phyloP scores from a whole-genome alignment of 805 yeast species.

The Wickerhamiella occidentalis region DNA sequence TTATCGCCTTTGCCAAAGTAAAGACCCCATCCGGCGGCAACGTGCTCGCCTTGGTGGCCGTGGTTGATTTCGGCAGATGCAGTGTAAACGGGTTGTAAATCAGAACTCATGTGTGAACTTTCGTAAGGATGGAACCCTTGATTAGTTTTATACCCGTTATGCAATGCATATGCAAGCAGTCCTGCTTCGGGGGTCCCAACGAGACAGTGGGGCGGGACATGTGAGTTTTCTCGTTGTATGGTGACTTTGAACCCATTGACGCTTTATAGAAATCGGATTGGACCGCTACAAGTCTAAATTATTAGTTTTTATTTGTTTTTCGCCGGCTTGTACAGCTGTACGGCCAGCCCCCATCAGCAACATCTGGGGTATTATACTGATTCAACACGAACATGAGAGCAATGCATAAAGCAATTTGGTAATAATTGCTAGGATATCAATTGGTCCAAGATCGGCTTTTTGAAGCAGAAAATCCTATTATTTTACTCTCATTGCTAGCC shows the following conservation, averaged over 20 bases:
- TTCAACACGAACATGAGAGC: neutral
- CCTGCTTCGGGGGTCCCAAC: neutral
- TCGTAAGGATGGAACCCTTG: no score
- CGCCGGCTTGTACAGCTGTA: no score
- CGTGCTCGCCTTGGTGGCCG: neutral
- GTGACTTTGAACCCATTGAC: no score
- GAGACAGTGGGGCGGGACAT: neutral
- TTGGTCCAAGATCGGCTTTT: no score
- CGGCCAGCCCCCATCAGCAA: no score
- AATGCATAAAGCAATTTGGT: neutral
- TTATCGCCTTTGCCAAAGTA: neutral
- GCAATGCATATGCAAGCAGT: neutral
- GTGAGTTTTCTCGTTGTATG: no score
- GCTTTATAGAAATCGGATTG: no score
- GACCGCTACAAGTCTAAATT: no score
- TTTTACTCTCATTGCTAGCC: no score
- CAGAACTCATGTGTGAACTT: neutral
- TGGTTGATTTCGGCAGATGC: neutral
- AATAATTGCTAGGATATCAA: no score
- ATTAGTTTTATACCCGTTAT: neutral
- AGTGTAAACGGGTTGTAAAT: neutral
- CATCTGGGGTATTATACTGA: neutral
- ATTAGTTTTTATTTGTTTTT: no score
- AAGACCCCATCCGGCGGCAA: neutral
- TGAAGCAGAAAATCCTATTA: no score